A percentile compares a stretch with the other conserved stretches of the same genome.
phyloP scores from a whole-genome alignment of 768 basidiomycete species.

The Gymnopilus junonius region DNA sequence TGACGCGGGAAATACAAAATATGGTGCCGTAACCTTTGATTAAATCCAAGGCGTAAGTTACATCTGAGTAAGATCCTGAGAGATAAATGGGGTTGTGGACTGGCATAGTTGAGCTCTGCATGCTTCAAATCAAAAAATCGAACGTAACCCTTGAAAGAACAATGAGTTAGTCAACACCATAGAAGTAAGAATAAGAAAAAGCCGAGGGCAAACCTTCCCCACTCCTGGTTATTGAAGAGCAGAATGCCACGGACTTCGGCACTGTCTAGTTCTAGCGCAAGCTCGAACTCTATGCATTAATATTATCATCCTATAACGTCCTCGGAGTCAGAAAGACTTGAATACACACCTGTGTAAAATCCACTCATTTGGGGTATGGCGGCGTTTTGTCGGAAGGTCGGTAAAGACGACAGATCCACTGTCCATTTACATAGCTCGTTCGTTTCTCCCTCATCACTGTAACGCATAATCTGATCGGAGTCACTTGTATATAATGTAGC shows the following conservation, averaged over 20 bases:
- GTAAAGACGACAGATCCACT: constrained; percentile 78
- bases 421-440: constrained; percentile 85
- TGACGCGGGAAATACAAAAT: neutral
- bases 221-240: constrained; percentile 76
- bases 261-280: constrained; percentile 83
- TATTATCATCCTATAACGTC: neutral
- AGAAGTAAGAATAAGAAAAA: constrained; percentile 1
- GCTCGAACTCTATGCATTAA: constrained; percentile 70
- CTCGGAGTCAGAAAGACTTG: neutral
- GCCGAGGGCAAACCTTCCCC: constrained; percentile 66
- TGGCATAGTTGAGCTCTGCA: neutral
- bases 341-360: constrained; percentile 76
- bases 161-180: constrained; percentile 14
- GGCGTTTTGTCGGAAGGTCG: constrained; percentile 78
- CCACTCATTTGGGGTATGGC: constrained; percentile 57
- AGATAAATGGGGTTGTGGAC: neutral
- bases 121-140: constrained; percentile 44
- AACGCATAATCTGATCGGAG: constrained; percentile 75
- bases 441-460: constrained; percentile 84
- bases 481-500: constrained; percentile 85
- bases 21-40: constrained; percentile 1
- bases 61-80: constrained; percentile 2
- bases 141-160: constrained; percentile 45
- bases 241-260: constrained; percentile 86
- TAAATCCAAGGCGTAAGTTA: constrained; percentile 9